Percentiles rank a stretch among this genome's conserved stretches.
Evolutionary conservation across 352 stramenopile genomes (phyloP).

Genomic region (Globisporangium megalacanthum): DNA sequence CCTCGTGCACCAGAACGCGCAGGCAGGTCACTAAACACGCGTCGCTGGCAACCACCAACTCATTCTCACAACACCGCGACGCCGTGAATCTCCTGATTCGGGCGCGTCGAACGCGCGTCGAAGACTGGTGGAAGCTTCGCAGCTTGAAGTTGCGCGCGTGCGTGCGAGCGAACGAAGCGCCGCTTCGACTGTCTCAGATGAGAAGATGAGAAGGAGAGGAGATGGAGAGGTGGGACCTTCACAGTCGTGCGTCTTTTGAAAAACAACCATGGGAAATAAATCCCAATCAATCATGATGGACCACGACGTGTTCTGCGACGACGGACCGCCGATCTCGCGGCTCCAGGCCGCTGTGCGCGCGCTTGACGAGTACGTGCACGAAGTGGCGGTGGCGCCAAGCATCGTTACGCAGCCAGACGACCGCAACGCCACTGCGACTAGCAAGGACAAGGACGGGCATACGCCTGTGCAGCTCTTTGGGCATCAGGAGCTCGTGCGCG

Average conservation of each 20-base stretch:
- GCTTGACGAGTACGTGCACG: constrained; percentile 32
- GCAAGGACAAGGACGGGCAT: background rate
- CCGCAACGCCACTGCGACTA: background rate
- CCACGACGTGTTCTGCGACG: constrained; percentile 35
- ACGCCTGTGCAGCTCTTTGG: constrained; percentile 26
- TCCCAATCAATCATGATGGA: constrained; percentile 13
- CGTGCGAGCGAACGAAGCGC: background rate
- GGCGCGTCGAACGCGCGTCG: background rate
- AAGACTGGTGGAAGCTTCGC: background rate
- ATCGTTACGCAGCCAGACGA: background rate
- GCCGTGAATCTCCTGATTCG: background rate
- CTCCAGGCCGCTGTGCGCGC: constrained; percentile 29
- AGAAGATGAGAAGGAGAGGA: too few species aligned
- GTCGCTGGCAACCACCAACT: too few species aligned
- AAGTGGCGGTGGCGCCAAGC: background rate
- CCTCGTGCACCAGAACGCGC: too few species aligned
- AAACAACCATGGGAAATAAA: background rate
- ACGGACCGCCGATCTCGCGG: constrained; percentile 34
- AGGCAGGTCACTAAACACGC: too few species aligned
- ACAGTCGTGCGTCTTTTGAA: too few species aligned
- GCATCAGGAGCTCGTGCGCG: constrained; percentile 16
- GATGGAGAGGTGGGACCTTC: constrained; percentile 3
- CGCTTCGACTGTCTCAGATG: constrained; percentile 1
- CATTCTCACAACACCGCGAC: too few species aligned
- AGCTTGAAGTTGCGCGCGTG: background rate